phyloP scores from a whole-genome alignment of 768 basidiomycete genomes.

The Jaapia argillacea region DNA sequence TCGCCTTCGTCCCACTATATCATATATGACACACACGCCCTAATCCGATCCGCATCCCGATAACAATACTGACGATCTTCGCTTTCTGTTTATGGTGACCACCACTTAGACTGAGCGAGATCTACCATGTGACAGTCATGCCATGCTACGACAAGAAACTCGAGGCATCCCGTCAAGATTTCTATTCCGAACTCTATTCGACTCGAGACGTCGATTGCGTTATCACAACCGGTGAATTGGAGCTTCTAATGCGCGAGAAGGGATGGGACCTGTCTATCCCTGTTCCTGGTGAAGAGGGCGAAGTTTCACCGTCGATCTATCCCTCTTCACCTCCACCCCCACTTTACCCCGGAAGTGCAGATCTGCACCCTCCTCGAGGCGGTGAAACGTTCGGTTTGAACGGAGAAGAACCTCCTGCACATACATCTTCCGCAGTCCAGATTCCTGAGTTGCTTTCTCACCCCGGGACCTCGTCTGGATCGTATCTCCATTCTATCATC shows the following conservation, averaged over 20 bases:
- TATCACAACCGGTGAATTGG: constrained; percentile 91
- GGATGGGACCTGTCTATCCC: constrained; percentile 63
- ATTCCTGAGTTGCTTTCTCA: constrained; percentile 73
- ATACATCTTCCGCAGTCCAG: constrained; percentile 5
- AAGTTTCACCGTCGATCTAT: constrained; percentile 4
- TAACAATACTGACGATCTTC: not conserved
- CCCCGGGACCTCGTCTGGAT: constrained; percentile 84
- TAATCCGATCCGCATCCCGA: constrained; percentile 4
- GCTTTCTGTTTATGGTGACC: too few species aligned
- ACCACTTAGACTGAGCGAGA: constrained; percentile 65
- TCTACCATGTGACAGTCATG: constrained; percentile 98
- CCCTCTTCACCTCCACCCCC: not conserved
- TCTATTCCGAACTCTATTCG: constrained; percentile 71
- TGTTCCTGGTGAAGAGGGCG: constrained; percentile 38
- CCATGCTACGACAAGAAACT: constrained; percentile 99
- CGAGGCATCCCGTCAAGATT: constrained; percentile 92
- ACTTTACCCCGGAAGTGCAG: not conserved
- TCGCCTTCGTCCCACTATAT: too few species aligned
- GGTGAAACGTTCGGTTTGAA: not conserved
- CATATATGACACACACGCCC: too few species aligned
- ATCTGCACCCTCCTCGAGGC: not conserved
- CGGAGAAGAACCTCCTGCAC: not conserved
- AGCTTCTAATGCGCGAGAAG: constrained; percentile 73
- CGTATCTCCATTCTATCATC: constrained; percentile 81
- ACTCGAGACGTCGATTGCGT: constrained; percentile 97